Percentiles rank a stretch among this genome's conserved stretches.
Evolutionary conservation across 805 yeast genomes (phyloP).

Genomic region (Yarrowia sp.): DNA sequence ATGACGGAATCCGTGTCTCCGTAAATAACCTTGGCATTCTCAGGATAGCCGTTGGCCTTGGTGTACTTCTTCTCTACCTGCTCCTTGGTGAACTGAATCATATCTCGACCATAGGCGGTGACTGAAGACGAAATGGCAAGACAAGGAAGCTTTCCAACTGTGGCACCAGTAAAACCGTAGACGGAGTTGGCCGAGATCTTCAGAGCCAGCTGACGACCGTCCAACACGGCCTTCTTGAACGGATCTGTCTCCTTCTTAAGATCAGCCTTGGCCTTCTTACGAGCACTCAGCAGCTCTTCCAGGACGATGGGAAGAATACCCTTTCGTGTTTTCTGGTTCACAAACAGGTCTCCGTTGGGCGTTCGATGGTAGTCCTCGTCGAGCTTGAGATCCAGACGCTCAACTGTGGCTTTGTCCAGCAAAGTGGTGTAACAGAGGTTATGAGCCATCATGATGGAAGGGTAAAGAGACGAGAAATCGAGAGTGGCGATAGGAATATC

Average conservation of each 20-base stretch:
- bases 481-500: conserved; percentile 96
- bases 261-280: conserved; percentile 89
- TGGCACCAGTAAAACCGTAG: conserved; percentile 98
- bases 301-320: conserved; percentile 92
- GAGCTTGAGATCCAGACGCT: conserved; percentile 57
- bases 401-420: conserved; percentile 63
- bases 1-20: conserved; percentile 99
- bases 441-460: conserved; percentile 99
- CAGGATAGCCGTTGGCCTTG: conserved; percentile 76
- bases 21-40: conserved; percentile 85
- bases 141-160: conserved; percentile 95
- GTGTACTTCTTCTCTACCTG: conserved; percentile 79
- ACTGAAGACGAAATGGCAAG: conserved; percentile 92
- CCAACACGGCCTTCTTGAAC: conserved; percentile 85
- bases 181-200: conserved; percentile 98
- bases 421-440: conserved; percentile 93
- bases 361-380: conserved; percentile 78
- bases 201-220: conserved; percentile 95
- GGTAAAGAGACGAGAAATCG: conserved; percentile 96
- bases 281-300: conserved; percentile 81
- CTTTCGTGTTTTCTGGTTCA: conserved; percentile 60
- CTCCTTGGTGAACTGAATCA: conserved; percentile 89
- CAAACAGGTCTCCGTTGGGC: conserved; percentile 91
- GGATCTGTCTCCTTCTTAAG: conserved; percentile 92
- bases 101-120: conserved; percentile 92